Percentiles rank a stretch among this genome's conserved stretches.
Evolutionary conservation across 805 yeast genomes (phyloP).

Genomic region (Metschnikowia matae): DNA sequence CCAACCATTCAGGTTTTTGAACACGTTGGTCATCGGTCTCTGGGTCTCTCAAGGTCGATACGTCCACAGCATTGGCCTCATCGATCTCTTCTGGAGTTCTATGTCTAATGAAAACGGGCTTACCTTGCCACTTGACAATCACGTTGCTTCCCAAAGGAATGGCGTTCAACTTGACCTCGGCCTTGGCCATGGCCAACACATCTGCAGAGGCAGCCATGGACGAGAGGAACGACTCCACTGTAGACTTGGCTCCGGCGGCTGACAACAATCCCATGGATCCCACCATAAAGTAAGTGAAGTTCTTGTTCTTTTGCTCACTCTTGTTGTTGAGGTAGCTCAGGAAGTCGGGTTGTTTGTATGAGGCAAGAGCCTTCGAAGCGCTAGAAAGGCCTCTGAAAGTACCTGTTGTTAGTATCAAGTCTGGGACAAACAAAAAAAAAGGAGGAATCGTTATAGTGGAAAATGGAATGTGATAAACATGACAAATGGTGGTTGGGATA

Average conservation of each 20-base stretch:
- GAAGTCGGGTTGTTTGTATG: constrained; percentile 90
- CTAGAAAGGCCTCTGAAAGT: constrained; percentile 50
- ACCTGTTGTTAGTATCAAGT: constrained; percentile 24
- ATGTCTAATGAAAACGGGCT: constrained; percentile 99
- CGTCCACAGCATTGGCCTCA: constrained; percentile 85
- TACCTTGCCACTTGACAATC: constrained; percentile 99
- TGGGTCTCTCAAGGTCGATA: constrained; percentile 85
- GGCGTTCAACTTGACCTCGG: constrained; percentile 88
- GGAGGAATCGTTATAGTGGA: too few relatives aligned
- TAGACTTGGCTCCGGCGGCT: constrained; percentile 94
- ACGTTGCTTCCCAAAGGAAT: constrained; percentile 98
- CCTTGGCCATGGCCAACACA: constrained; percentile 98
- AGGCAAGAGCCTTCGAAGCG: constrained; percentile 55
- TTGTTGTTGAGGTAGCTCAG: constrained; percentile 74
- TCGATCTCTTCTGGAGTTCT: constrained; percentile 90
- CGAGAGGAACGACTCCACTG: constrained; percentile 87
- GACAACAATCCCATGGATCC: constrained; percentile 89
- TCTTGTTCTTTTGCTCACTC: constrained; percentile 65
- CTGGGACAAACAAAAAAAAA: too few relatives aligned
- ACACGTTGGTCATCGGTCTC: constrained; percentile 91
- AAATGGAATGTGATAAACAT: too few relatives aligned
- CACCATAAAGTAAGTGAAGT: constrained; percentile 93
- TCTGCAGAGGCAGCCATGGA: constrained; percentile 98
- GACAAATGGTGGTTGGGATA: too few relatives aligned
- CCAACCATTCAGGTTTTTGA: constrained; percentile 95